Conservation (phyloP, 257 asterid species). For the Nicotiana otophora region DNA sequence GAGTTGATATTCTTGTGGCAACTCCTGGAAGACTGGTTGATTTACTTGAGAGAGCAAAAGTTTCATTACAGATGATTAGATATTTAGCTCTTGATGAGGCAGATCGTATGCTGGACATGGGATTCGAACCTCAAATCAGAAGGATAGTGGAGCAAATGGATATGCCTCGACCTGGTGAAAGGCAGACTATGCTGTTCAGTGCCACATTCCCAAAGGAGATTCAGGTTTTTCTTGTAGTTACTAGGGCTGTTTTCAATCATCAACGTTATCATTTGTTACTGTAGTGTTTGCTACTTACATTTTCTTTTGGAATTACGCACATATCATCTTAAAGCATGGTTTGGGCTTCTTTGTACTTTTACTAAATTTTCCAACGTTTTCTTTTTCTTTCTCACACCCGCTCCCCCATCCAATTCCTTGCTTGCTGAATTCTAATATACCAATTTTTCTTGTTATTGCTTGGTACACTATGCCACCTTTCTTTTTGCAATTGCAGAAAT, state of each 20-base stretch:
- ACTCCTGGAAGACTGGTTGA: constrained; percentile 96
- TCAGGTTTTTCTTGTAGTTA: constrained; percentile 44
- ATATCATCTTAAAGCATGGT: not conserved
- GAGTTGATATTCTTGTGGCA: constrained; percentile 94
- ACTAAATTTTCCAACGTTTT: not conserved
- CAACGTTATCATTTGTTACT: not conserved
- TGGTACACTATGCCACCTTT: not conserved
- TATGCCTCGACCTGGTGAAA: constrained; percentile 82
- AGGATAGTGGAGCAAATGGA: constrained; percentile 91
- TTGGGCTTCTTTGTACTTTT: no score
- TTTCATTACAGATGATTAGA: constrained; percentile 69
- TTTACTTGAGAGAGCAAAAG: constrained; percentile 87
- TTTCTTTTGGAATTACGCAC: not conserved
- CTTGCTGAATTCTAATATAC: not conserved
- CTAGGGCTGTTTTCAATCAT: constrained; percentile 2
- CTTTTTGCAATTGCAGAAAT: not conserved
- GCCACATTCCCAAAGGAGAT: constrained; percentile 92
- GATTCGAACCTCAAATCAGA: constrained; percentile 94
- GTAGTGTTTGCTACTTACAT: not conserved
- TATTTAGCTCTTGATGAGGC: constrained; percentile 95
- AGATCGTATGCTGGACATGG: constrained; percentile 94
- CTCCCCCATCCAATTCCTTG: not conserved
- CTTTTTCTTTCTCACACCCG: not conserved
- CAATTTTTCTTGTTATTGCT: not conserved
- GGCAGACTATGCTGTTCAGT: constrained; percentile 89